Evolutionary conservation across 257 asterid genomes (phyloP), one percentile per base, ranked within the genome.

Genomic region (Linaria vulgaris): DNA sequence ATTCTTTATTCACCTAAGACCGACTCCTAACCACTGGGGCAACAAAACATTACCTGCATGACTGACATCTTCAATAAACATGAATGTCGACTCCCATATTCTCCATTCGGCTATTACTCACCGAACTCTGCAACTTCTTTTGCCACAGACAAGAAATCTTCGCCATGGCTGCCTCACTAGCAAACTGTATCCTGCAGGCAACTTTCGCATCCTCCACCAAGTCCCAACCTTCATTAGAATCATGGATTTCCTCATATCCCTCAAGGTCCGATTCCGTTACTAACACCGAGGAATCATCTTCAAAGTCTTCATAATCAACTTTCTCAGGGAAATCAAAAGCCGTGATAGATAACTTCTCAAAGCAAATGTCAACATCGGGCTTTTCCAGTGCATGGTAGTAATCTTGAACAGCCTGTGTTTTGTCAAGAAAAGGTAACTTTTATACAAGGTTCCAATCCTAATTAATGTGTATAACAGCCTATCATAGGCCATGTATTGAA

Each of bases 241-340:
- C 84, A 0, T 17, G 63, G 54, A 59, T 73, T 72, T 88, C 96
- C 24, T 80, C 86, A 7, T 88, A 91, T 20, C 97, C 96, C 56
- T 90, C 96, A 19, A 90, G 96, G 81, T 90, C 96, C 1, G 86
- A 82, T 25, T 90, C 89, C 2, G 95, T 84, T 10, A 88, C 76
- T 38, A 90, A 56, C 59, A 90, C 97, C 69, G 84, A 63, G 0
- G 96, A 90, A 56, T 69, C 80, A 27, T 85, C 92, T 13, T 90
- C 97, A 27, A 83, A 77, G 56, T 80, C 85, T 43, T 82, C 82
- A 24, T 25, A 25, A 20, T 66, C 83, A 1, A 11, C 41, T 64
- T 70, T 60, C 9, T 34, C 60, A 49, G 82, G 80, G 62, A 71
- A 46, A 39, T 55, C 47, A 17, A 67, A 55, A 41, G 51, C 49